phyloP scores from a whole-genome alignment of 305 asterid species.

The Fraxinus sp. region DNA sequence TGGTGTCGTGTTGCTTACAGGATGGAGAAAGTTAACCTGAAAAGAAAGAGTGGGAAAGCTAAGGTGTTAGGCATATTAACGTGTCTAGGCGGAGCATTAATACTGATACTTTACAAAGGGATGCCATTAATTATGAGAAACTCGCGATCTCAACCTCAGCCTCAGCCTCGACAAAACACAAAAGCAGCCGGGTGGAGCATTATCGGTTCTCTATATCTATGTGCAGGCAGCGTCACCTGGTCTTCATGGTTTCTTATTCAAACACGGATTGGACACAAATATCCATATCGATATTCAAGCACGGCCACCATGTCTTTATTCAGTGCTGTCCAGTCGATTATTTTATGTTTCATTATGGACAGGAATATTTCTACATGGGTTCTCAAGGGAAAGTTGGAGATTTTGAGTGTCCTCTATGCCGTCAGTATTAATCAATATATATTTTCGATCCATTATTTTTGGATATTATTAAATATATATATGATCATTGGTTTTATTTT shows the following conservation, averaged over 20 bases:
- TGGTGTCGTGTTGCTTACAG: slow-evolving; percentile 27
- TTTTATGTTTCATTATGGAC: slow-evolving; percentile 37
- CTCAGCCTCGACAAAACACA: not conserved
- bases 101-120: slow-evolving; percentile 63
- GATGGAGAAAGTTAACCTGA: slow-evolving; percentile 58
- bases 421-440: slow-evolving; percentile 31
- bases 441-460: not conserved
- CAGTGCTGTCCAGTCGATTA: slow-evolving; percentile 59
- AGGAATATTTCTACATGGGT: slow-evolving; percentile 53
- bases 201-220: slow-evolving; percentile 52
- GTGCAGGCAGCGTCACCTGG: slow-evolving; percentile 54
- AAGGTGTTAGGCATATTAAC: slow-evolving; percentile 11
- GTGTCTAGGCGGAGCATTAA: slow-evolving; percentile 50
- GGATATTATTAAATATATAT: not conserved
- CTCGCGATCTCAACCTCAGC: not conserved
- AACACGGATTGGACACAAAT: slow-evolving; percentile 52
- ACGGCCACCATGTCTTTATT: slow-evolving; percentile 61
- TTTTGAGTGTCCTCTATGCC: slow-evolving; percentile 42
- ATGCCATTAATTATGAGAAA: slow-evolving; percentile 28
- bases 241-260: slow-evolving; percentile 82
- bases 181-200: slow-evolving; percentile 27
- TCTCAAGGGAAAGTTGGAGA: slow-evolving; percentile 49
- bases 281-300: slow-evolving; percentile 62
- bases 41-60: slow-evolving; percentile 49
- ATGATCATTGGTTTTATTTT: not conserved